Base-by-base conservation (phyloP, 495 filamentous ascomycete species). In the Tuber calosporum region DNA sequence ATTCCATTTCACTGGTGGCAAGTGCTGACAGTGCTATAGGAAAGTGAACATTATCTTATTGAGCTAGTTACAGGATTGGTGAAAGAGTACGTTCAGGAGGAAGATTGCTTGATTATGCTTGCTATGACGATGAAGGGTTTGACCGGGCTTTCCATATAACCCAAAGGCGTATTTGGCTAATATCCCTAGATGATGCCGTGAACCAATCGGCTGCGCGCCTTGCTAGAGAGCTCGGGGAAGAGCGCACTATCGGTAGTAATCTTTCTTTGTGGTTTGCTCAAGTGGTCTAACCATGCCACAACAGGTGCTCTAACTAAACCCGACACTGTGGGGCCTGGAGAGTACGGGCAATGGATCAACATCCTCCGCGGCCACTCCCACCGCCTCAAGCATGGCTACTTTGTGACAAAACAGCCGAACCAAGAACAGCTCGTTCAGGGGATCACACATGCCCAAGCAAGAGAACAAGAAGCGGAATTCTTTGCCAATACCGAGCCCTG, bases 281-380 rank as follows among this genome's bases (percentile, higher is more conserved):
- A 62, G 38, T 39, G 1, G 15, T 30, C 67, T 79, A 72, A 79
- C 48, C 41, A 36, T 22, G 39, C 34, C 20, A n/a, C n/a, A 69
- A 26, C 11, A 83, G 81, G 86, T 2, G 86, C 85, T 6, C 75
- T 87, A 15, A 87, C 85, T 6, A 87, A 87, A 70, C 86, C 85
- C 1, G 86, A 87, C 71, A 79, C 82, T 2, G 73, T 87, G 34
- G 82, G 79, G 22, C 70, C 68, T 2, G 82, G 78, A 0, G 77
- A 81, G 40, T 72, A 81, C 1, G 70, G 75, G 4, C 74, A 81
- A 20, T 81, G 84, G 79, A 66, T 81, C 9, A 71, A 72, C 15
- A 82, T 84, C 17, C 77, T 87, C 8, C 73, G 73, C 11, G 84
- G 84, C 1, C 69, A 82, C 37, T 77, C 72, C 20, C 83, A 83